A percentile compares a stretch with the other conserved stretches of the same genome.
Conservation (phyloP, 495 filamentous ascomycete genomes). For the Podospora pseudopauciseta region DNA sequence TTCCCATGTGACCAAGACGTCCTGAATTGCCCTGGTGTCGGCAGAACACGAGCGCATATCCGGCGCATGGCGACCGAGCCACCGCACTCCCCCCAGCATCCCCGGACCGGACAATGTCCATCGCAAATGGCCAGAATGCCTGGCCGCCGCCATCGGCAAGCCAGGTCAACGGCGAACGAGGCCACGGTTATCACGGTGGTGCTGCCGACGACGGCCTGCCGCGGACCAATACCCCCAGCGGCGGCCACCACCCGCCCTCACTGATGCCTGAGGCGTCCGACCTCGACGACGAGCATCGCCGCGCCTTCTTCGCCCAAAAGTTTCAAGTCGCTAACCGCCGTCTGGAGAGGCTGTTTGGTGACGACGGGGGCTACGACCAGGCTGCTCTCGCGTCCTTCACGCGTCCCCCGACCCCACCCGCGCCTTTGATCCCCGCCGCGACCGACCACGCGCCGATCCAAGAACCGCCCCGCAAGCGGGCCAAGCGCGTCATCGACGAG, state of each 20-base stretch:
- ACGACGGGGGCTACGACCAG: conserved; percentile 62
- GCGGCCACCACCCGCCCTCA: conserved; percentile 23
- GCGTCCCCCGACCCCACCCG: conserved; percentile 32
- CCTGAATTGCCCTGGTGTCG: conserved; percentile 37
- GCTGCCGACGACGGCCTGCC: conserved; percentile 35
- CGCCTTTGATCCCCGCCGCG: conserved; percentile 38
- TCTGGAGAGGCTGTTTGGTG: conserved; percentile 67
- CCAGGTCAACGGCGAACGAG: conserved; percentile 35
- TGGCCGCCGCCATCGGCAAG: conserved; percentile 41
- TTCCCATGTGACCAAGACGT: conserved; percentile 38
- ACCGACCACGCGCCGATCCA: conserved; percentile 47
- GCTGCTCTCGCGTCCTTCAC: conserved; percentile 39
- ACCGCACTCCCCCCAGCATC: conserved; percentile 34
- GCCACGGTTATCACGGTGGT: conserved; percentile 23
- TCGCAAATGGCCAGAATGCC: conserved; percentile 47
- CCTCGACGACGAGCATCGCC: conserved; percentile 43
- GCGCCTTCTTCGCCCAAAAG: conserved; percentile 42
- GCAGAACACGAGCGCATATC: conserved; percentile 44
- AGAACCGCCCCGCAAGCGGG: conserved; percentile 48
- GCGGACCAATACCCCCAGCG: conserved; percentile 38
- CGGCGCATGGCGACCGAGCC: conserved; percentile 48
- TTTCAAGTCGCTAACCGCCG: conserved; percentile 40
- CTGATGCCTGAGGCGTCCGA: conserved; percentile 55
- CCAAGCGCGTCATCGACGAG: conserved; percentile 61
- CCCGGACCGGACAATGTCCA: conserved; percentile 43